A percentile compares a stretch with the other conserved stretches of the same genome.
Conservation (phyloP, 768 basidiomycete species). For the Fistulinella prunicolor region DNA sequence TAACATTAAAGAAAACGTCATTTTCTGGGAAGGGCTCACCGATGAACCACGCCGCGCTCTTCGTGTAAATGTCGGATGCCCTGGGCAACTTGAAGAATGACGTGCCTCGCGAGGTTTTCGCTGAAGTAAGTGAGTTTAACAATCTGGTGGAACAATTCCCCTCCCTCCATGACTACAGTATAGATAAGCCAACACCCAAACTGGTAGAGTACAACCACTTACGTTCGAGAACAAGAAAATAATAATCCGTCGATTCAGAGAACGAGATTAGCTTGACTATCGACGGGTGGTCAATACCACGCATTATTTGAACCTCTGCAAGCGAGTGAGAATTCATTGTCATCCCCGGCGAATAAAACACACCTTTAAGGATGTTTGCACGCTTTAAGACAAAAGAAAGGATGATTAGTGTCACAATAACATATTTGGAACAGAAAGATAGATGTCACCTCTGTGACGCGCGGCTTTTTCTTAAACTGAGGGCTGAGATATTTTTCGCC, state of each 20-base stretch:
- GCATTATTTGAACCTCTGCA: slow-evolving; percentile 98
- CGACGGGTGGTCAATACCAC: slow-evolving; percentile 86
- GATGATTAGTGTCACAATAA: slow-evolving; percentile 17
- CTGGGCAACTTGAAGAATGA: slow-evolving; percentile 92
- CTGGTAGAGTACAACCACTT: slow-evolving; percentile 31
- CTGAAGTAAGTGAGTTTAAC: slow-evolving; percentile 99
- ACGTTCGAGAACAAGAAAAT: slow-evolving; percentile 93
- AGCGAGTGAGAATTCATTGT: slow-evolving; percentile 3
- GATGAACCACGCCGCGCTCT: slow-evolving; percentile 96
- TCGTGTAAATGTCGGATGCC: slow-evolving; percentile 96
- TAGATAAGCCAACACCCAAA: slow-evolving; percentile 8
- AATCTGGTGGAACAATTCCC: slow-evolving; percentile 98
- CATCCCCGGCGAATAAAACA: neutral
- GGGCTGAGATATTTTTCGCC: slow-evolving; percentile 92
- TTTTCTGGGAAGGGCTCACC: slow-evolving; percentile 37
- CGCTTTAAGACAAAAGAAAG: slow-evolving; percentile 54
- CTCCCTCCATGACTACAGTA: slow-evolving; percentile 86
- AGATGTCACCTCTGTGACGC: slow-evolving; percentile 87
- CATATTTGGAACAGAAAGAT: slow-evolving; percentile 18
- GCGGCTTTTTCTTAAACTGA: slow-evolving; percentile 95
- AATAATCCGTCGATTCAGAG: slow-evolving; percentile 89
- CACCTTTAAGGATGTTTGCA: slow-evolving; percentile 94
- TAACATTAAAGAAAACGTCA: neutral
- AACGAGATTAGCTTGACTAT: slow-evolving; percentile 92
- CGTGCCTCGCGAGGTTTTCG: slow-evolving; percentile 94